Conservation (phyloP, 306 rosid genomes). For the Sophora flavescens region DNA sequence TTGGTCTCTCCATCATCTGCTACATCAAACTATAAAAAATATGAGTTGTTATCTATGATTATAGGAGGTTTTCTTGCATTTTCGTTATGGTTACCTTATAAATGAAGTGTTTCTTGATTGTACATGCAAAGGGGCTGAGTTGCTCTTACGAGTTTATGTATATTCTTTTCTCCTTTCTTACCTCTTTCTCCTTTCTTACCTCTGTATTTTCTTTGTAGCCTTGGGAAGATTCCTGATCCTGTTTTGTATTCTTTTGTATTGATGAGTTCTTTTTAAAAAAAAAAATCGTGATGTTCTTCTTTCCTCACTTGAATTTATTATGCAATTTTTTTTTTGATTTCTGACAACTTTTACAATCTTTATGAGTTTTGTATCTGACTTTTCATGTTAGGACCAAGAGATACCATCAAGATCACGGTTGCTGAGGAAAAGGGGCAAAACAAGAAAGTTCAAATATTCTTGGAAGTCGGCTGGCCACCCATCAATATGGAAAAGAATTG, state of each 20-base stretch:
- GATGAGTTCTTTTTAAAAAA: constrained; percentile 25
- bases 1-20: constrained; percentile 16
- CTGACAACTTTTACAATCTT: constrained; percentile 33
- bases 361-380: constrained; percentile 41
- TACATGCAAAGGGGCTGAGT: constrained; percentile 26
- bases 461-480: constrained; percentile 97
- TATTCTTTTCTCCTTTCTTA: constrained; percentile 38
- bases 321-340: constrained; percentile 35
- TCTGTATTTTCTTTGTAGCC: neutral
- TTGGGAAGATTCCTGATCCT: constrained; percentile 25
- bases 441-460: constrained; percentile 83
- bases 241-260: constrained; percentile 7
- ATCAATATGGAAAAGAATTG: constrained; percentile 94
- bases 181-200: constrained; percentile 30
- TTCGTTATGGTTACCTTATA: constrained; percentile 10
- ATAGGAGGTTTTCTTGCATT: constrained; percentile 18
- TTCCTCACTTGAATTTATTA: constrained; percentile 4
- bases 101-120: constrained; percentile 8
- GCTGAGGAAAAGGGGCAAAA: constrained; percentile 87
- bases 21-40: constrained; percentile 38
- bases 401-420: constrained; percentile 75
- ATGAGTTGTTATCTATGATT: constrained; percentile 24
- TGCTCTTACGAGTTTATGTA: constrained; percentile 2
- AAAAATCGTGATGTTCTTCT: constrained; percentile 1
- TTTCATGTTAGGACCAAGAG: constrained; percentile 70